A percentile compares a stretch with the other conserved stretches of the same genome.
phyloP scores from a whole-genome alignment of 257 asterid species.

The Fraxinus pennsylvanica region DNA sequence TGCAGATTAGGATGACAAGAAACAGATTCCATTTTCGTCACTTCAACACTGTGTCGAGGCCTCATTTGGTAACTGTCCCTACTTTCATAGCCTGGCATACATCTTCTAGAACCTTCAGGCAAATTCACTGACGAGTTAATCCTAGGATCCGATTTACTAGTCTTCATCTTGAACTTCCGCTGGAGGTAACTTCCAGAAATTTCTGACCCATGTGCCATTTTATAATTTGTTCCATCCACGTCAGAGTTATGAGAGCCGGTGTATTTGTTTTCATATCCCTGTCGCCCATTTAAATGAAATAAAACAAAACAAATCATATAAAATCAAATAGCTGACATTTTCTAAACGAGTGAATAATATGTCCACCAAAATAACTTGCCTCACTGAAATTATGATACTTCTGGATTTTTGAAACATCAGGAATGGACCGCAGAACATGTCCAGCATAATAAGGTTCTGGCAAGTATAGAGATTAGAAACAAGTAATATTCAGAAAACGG shows the following conservation, averaged over 20 bases:
- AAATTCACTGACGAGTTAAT: constrained; percentile 23
- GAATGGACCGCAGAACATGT: constrained; percentile 44
- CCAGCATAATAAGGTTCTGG: constrained; percentile 50
- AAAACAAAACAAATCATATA: constrained; percentile 10
- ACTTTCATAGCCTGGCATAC: constrained; percentile 36
- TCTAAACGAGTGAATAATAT: constrained; percentile 14
- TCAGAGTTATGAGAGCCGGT: constrained; percentile 31
- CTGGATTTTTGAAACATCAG: constrained; percentile 41
- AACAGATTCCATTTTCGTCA: constrained; percentile 31
- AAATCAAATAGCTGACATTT: not conserved
- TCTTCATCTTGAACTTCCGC: constrained; percentile 40
- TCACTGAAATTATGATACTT: constrained; percentile 43
- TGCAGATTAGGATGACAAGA: constrained; percentile 32
- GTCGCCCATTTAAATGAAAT: constrained; percentile 27
- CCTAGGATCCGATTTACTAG: constrained; percentile 38
- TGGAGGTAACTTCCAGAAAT: constrained; percentile 42
- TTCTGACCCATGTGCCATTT: constrained; percentile 39
- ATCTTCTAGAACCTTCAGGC: constrained; percentile 46
- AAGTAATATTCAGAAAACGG: not conserved
- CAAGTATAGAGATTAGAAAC: constrained; percentile 24
- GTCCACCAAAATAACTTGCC: constrained; percentile 41
- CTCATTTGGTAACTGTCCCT: constrained; percentile 40
- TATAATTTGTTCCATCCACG: constrained; percentile 37
- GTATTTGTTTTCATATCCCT: constrained; percentile 44
- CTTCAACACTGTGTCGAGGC: constrained; percentile 10